Conservation (phyloP, 192 early-diverging fungal species). For the Cladochytrium replicatum region DNA sequence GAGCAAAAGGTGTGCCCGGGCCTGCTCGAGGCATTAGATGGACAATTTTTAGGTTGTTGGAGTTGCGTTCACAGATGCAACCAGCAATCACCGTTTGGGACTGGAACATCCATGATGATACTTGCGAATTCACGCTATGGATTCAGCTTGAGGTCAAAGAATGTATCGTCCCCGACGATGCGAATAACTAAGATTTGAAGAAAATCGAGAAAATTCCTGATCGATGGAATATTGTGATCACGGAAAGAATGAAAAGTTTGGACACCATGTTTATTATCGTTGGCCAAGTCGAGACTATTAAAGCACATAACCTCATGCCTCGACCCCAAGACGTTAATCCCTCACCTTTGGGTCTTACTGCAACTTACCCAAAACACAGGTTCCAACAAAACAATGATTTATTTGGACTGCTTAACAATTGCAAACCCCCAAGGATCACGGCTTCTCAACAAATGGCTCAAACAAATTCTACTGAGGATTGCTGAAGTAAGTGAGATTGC, state of each 20-base stretch:
- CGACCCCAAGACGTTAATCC: slow-evolving; percentile 57
- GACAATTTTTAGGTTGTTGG: slow-evolving; percentile 69
- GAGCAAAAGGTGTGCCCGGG: slow-evolving; percentile 54
- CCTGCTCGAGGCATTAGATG: no score
- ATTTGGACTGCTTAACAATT: slow-evolving; percentile 77
- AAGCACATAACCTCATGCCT: slow-evolving; percentile 79
- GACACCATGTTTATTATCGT: not conserved
- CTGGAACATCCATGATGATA: no score
- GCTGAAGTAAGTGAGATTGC: slow-evolving; percentile 61
- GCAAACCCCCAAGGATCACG: slow-evolving; percentile 84
- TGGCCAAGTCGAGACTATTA: slow-evolving; percentile 52
- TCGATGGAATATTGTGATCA: slow-evolving; percentile 68
- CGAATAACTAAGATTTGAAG: slow-evolving; percentile 52
- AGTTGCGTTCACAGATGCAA: slow-evolving; percentile 81
- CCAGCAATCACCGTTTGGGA: slow-evolving; percentile 53
- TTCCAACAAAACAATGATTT: slow-evolving; percentile 58
- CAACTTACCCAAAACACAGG: slow-evolving; percentile 22
- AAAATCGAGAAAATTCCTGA: slow-evolving; percentile 63
- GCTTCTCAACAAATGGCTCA: slow-evolving; percentile 82
- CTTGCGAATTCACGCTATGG: slow-evolving; percentile 57
- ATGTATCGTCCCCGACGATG: slow-evolving; percentile 58
- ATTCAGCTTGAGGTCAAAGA: slow-evolving; percentile 94
- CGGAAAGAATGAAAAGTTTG: slow-evolving; percentile 55
- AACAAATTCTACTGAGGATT: slow-evolving; percentile 72
- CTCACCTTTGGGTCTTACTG: slow-evolving; percentile 16